Evolutionary conservation across 2,329 filamentous ascomycete species (phyloP).

Genomic region (Exophiala phaeomuriformis): DNA sequence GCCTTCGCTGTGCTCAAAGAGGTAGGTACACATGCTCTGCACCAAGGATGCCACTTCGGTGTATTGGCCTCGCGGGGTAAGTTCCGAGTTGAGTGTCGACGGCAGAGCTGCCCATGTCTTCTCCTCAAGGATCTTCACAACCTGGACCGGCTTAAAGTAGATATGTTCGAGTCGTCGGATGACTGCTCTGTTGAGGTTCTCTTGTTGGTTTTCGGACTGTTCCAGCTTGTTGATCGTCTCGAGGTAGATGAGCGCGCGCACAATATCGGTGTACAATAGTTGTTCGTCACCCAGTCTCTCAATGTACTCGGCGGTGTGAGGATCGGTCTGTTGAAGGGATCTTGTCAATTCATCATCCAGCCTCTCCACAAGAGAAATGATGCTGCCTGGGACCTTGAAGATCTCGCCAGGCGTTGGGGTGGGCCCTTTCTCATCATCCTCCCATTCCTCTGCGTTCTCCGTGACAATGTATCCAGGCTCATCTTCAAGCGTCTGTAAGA

Average conservation of each 20-base stretch:
- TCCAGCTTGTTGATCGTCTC: constrained; percentile 62
- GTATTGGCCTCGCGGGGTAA: constrained; percentile 65
- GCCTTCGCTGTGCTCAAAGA: constrained; percentile 89
- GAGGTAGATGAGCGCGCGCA: constrained; percentile 80
- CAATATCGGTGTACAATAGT: constrained; percentile 82
- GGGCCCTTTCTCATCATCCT: constrained; percentile 93
- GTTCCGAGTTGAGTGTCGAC: constrained; percentile 61
- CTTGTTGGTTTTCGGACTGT: constrained; percentile 68
- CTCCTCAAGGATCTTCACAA: constrained; percentile 88
- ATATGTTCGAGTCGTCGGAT: constrained; percentile 94
- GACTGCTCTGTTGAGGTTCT: constrained; percentile 82
- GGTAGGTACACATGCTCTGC: constrained; percentile 83
- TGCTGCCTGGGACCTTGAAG: constrained; percentile 86
- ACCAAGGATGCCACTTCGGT: constrained; percentile 69
- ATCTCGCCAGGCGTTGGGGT: constrained; percentile 64
- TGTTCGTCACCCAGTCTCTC: constrained; percentile 89
- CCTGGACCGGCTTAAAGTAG: constrained; percentile 97
- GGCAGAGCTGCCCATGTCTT: constrained; percentile 83
- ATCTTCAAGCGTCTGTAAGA: constrained; percentile 71
- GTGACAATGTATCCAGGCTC: constrained; percentile 77
- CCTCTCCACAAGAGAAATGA: constrained; percentile 89
- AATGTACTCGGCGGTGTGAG: constrained; percentile 97
- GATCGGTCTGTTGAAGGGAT: constrained; percentile 95
- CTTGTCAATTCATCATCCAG: constrained; percentile 95
- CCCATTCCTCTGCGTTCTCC: constrained; percentile 94